These are phyloP conservation scores for Alternaria longipes DNA, from an alignment of 2,329 filamentous ascomycete genomes.

Conservation along the genomic window DNA sequence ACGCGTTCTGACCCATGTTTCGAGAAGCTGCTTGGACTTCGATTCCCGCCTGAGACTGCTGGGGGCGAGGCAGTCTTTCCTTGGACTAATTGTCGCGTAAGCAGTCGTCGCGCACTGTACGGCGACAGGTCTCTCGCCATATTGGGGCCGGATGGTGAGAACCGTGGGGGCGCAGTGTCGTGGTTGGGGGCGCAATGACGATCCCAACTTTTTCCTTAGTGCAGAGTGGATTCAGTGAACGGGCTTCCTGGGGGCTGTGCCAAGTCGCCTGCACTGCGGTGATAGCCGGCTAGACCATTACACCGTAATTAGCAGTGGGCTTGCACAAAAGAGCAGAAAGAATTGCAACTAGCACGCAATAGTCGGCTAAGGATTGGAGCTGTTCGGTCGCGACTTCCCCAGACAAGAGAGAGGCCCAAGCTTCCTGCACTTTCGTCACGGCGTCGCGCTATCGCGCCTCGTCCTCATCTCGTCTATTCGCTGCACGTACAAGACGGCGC, in stretches of 20 bases:
- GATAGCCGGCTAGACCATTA: constrained; percentile 14
- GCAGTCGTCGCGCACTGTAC: constrained; percentile 42
- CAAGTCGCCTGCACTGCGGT: constrained; percentile 13
- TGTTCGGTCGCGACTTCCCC: constrained; percentile 19
- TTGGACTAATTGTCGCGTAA: constrained; percentile 39
- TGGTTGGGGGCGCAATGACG: constrained; percentile 20
- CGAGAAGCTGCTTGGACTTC: constrained; percentile 19
- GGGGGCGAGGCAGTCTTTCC: constrained; percentile 26
- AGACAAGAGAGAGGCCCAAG: constrained; percentile 16
- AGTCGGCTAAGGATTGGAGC: constrained; percentile 1
- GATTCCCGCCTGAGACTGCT: constrained; percentile 25
- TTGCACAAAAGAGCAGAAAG: background rate
- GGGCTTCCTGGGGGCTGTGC: background rate
- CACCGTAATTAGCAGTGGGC: constrained; percentile 1
- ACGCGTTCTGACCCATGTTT: constrained; percentile 22
- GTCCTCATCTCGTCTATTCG: constrained; percentile 17
- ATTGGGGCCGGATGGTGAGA: constrained; percentile 12
- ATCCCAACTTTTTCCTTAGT: constrained; percentile 15
- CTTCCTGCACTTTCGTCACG: constrained; percentile 13
- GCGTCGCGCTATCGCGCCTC: constrained; percentile 14
- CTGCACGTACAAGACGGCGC: constrained; percentile 1
- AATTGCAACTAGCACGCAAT: background rate
- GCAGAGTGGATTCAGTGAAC: constrained; percentile 6
- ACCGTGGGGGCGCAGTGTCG: constrained; percentile 12
- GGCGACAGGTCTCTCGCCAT: constrained; percentile 45